Conservation (phyloP, 495 filamentous ascomycete genomes). For the Beverwykella pulmonaria region DNA sequence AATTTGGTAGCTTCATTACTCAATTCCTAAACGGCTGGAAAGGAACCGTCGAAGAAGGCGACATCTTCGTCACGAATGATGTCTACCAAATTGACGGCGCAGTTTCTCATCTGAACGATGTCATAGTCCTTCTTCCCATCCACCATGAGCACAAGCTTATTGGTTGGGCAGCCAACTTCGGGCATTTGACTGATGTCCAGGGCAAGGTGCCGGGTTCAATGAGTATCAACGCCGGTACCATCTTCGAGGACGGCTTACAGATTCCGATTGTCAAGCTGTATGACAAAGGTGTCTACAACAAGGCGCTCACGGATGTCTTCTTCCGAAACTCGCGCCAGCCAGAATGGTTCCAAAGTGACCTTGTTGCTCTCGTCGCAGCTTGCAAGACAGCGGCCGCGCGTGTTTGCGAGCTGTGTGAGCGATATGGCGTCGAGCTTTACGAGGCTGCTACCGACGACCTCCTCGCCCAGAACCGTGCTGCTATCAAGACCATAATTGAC, state of each 20-base stretch:
- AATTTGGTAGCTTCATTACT: conserved; percentile 57
- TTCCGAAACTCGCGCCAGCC: conserved; percentile 55
- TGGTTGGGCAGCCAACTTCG: conserved; percentile 56
- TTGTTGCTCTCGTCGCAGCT: conserved; percentile 53
- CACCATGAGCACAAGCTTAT: conserved; percentile 50
- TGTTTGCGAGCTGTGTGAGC: conserved; percentile 51
- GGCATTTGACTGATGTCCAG: conserved; percentile 56
- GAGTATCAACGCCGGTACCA: conserved; percentile 55
- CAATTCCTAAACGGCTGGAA: conserved; percentile 53
- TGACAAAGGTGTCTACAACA: conserved; percentile 50
- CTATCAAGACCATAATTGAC: conserved; percentile 52
- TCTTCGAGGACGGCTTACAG: conserved; percentile 58
- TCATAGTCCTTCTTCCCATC: conserved; percentile 54
- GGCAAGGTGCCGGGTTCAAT: conserved; percentile 57
- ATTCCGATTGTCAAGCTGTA: conserved; percentile 57
- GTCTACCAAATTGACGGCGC: conserved; percentile 55
- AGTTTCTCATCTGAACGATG: conserved; percentile 54
- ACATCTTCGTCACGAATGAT: conserved; percentile 57
- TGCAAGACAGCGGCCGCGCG: conserved; percentile 52
- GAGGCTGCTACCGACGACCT: conserved; percentile 52
- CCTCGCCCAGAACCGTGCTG: conserved; percentile 51
- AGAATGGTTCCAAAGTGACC: conserved; percentile 55
- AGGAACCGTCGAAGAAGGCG: conserved; percentile 53
- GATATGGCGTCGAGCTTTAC: conserved; percentile 51
- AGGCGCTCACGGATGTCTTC: conserved; percentile 50